Percentiles rank a stretch among this genome's conserved stretches.
Evolutionary conservation across 805 yeast genomes (phyloP).

Genomic region (Myxozyma kluyveri): DNA sequence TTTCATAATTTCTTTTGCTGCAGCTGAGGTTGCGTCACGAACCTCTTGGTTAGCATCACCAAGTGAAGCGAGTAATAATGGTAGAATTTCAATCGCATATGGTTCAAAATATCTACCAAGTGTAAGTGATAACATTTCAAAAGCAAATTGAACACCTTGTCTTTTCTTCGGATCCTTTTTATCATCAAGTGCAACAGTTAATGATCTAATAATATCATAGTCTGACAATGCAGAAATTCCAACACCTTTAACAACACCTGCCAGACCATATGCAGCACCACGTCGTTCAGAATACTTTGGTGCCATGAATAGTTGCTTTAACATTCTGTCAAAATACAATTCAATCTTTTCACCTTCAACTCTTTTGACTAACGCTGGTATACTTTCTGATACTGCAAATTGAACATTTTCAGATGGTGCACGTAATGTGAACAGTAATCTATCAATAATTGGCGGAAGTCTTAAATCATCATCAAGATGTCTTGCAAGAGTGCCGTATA

Average conservation of each 20-base stretch:
- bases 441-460: slow-evolving; percentile 58
- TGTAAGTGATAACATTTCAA: slow-evolving; percentile 77
- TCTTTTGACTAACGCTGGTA: slow-evolving; percentile 73
- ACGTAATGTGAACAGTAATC: slow-evolving; percentile 69
- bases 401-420: slow-evolving; percentile 91
- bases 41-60: slow-evolving; percentile 88
- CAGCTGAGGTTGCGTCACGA: slow-evolving; percentile 81
- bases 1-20: slow-evolving; percentile 85
- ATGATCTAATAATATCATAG: slow-evolving; percentile 69
- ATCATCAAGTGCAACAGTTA: slow-evolving; percentile 84
- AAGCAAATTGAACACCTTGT: slow-evolving; percentile 83
- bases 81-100: slow-evolving; percentile 83
- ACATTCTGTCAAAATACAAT: slow-evolving; percentile 55
- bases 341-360: slow-evolving; percentile 45
- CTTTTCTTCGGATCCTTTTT: slow-evolving; percentile 69
- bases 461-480: slow-evolving; percentile 73
- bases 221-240: slow-evolving; percentile 78
- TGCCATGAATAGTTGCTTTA: slow-evolving; percentile 58
- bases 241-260: slow-evolving; percentile 87
- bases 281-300: slow-evolving; percentile 55
- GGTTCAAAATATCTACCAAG: slow-evolving; percentile 86
- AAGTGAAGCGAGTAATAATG: slow-evolving; percentile 70
- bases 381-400: slow-evolving; percentile 77
- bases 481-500: slow-evolving; percentile 88
- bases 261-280: slow-evolving; percentile 95